Percentiles rank a stretch among this genome's conserved stretches.
These are phyloP conservation scores for Sarcocystis neurona DNA, from an alignment of 169 alveolate genomes.

Conservation along the genomic window DNA sequence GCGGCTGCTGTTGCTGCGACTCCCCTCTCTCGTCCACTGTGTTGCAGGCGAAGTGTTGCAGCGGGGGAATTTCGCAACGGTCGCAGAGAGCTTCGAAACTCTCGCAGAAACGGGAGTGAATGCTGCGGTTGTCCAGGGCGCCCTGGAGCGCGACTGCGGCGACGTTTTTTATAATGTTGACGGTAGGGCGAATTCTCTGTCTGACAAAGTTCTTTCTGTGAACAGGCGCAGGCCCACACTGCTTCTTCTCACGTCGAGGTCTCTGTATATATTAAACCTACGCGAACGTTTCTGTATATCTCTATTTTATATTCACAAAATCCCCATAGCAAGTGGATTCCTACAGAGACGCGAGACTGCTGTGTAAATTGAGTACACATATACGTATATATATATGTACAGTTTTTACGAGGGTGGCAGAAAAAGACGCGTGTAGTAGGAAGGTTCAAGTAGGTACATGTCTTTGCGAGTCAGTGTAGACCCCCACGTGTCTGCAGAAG, in stretches of 20 bases:
- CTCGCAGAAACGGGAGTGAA: constrained; percentile 77
- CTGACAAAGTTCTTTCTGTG: not conserved
- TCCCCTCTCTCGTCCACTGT: not conserved
- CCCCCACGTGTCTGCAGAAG: no score
- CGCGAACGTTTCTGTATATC: no score
- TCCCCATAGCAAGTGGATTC: no score
- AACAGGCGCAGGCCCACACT: not conserved
- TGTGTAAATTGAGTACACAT: no score
- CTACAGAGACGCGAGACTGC: no score
- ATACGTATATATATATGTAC: no score
- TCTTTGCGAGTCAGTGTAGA: no score
- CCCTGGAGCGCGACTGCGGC: constrained; percentile 85
- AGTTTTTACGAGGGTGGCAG: no score
- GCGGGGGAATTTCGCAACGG: constrained; percentile 81
- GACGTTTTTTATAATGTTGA: constrained; percentile 65
- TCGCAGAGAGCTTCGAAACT: constrained; percentile 71
- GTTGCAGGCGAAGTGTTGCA: constrained; percentile 62
- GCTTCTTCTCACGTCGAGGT: not conserved
- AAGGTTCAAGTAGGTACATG: no score
- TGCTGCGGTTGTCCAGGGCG: constrained; percentile 83
- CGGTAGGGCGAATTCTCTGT: constrained; percentile 13
- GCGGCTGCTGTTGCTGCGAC: not conserved
- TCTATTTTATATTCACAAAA: no score
- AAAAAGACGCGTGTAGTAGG: no score
- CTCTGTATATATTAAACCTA: not conserved